phyloP scores from a whole-genome alignment of 352 stramenopile species.

The Phytophthora chlamydospora region DNA sequence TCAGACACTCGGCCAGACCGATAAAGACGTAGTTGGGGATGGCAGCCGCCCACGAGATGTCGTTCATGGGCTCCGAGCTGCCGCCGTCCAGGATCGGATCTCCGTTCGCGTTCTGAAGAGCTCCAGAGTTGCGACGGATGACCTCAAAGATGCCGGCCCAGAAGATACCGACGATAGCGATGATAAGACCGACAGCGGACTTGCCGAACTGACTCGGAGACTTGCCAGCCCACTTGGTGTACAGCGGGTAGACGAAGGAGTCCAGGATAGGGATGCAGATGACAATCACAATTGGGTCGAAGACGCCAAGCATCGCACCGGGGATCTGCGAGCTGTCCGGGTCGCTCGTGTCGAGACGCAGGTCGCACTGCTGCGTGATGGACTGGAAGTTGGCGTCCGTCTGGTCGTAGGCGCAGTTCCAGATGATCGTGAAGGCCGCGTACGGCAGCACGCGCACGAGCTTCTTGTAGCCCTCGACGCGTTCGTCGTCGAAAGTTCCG shows the following conservation, averaged over 20 bases:
- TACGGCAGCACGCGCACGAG: constrained; percentile 57
- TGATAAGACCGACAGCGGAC: constrained; percentile 32
- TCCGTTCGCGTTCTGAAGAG: constrained; percentile 30
- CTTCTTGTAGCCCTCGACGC: constrained; percentile 58
- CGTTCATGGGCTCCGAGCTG: constrained; percentile 51
- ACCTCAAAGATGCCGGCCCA: constrained; percentile 49
- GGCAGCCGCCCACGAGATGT: constrained; percentile 50
- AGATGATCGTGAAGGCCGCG: constrained; percentile 62
- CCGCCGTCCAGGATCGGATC: constrained; percentile 39
- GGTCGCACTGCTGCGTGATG: constrained; percentile 64
- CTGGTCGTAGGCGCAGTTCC: constrained; percentile 63
- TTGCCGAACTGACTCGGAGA: constrained; percentile 39
- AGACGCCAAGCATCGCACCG: constrained; percentile 52
- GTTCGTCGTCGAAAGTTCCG: constrained; percentile 44
- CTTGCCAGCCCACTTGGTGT: constrained; percentile 38
- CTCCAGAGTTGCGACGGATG: constrained; percentile 46
- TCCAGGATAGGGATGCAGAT: constrained; percentile 47
- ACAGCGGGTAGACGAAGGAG: constrained; percentile 42
- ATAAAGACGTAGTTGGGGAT: constrained; percentile 61
- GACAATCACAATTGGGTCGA: constrained; percentile 46
- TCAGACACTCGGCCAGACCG: constrained; percentile 52
- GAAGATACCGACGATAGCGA: constrained; percentile 41
- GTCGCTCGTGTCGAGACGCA: constrained; percentile 40
- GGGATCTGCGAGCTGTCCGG: constrained; percentile 45
- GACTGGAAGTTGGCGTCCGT: constrained; percentile 65